Percentiles rank a stretch among this genome's conserved stretches.
These are phyloP conservation scores for Boechera divaricarpa DNA, from an alignment of 345 rosid species.

Conservation along the genomic window DNA sequence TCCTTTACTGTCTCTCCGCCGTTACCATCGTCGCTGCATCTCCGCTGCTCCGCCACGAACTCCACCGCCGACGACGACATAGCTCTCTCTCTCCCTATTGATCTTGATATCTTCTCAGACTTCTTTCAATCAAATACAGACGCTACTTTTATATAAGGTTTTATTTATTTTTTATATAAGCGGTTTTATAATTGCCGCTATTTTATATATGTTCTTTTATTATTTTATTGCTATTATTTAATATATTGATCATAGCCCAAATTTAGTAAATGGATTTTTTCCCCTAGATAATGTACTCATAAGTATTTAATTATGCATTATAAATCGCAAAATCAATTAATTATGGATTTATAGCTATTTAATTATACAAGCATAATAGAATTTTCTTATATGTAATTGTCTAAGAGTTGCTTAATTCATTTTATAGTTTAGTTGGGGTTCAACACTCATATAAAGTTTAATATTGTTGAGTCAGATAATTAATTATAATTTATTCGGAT, in stretches of 20 bases:
- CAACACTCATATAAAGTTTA: too few species aligned
- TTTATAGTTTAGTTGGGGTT: too few species aligned
- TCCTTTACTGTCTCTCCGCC: slow-evolving; percentile 42
- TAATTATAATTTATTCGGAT: too few species aligned
- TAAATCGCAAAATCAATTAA: background rate
- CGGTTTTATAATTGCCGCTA: too few species aligned
- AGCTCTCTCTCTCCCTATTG: slow-evolving; percentile 1
- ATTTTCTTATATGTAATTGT: too few species aligned
- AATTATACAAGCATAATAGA: background rate
- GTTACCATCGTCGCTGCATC: slow-evolving; percentile 33
- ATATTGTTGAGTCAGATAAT: too few species aligned
- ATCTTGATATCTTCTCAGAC: background rate
- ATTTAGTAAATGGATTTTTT: background rate
- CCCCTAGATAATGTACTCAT: too few species aligned
- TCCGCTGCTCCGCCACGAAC: slow-evolving; percentile 46
- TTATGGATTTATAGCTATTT: background rate
- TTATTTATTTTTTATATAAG: background rate
- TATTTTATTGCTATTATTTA: background rate
- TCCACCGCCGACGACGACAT: slow-evolving; percentile 53
- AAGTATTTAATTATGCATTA: too few species aligned
- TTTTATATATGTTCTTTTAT: background rate
- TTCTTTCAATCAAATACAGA: background rate
- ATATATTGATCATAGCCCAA: background rate
- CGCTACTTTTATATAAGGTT: background rate
- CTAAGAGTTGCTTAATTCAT: too few species aligned